Conservation (phyloP, 257 asterid genomes). For the Rubia yunnanensis region DNA sequence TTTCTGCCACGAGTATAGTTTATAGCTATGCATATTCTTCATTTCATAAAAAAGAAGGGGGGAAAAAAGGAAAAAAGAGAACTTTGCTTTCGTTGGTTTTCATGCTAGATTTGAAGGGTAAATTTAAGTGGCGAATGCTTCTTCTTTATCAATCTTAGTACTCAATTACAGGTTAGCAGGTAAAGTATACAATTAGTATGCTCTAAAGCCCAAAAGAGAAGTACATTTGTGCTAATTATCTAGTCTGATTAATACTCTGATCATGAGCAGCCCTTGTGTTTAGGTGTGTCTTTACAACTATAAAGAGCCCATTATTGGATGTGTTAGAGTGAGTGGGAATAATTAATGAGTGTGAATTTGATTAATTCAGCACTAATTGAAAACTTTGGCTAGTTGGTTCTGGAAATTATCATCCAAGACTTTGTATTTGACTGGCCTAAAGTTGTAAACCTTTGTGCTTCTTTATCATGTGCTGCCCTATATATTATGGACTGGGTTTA, state of each 20-base stretch:
- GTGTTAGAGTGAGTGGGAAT: conserved; percentile 15
- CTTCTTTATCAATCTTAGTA: not conserved
- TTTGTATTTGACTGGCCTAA: conserved; percentile 37
- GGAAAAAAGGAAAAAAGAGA: not conserved
- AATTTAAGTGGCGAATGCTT: no score
- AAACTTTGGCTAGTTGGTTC: conserved; percentile 10
- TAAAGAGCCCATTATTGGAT: conserved; percentile 24
- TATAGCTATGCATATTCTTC: not conserved
- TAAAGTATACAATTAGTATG: not conserved
- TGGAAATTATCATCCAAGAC: conserved; percentile 20
- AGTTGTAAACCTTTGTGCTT: conserved; percentile 26
- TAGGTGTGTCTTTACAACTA: conserved; percentile 21
- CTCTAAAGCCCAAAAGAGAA: not conserved
- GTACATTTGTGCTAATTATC: conserved; percentile 1
- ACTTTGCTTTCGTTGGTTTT: not conserved
- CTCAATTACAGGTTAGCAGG: not conserved
- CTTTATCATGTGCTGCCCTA: conserved; percentile 37
- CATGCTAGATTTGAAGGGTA: not conserved
- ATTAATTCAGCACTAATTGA: conserved; percentile 5
- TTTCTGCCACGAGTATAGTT: conserved; percentile 7
- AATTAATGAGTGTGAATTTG: not conserved
- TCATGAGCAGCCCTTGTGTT: conserved; percentile 8
- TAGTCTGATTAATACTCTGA: not conserved
- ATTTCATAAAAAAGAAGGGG: not conserved
- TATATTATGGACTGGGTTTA: conserved; percentile 17